Percentiles rank a stretch among this genome's conserved stretches.
Evolutionary conservation across 2,329 filamentous ascomycete genomes (phyloP).

Genomic region (Fulvia fulva): DNA sequence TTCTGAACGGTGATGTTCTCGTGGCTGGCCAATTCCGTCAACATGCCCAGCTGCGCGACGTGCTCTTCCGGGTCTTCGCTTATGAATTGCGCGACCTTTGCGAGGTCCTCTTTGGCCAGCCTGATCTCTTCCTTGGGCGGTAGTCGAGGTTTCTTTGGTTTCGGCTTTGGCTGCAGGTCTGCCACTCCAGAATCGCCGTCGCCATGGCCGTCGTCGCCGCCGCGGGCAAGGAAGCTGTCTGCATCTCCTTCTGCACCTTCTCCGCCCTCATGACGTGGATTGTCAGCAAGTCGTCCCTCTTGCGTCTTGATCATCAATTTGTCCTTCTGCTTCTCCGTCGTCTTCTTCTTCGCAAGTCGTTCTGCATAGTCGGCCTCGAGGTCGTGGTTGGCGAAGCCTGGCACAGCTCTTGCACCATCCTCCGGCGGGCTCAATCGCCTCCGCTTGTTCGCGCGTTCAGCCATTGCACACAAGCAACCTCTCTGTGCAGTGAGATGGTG

Average conservation of each 20-base stretch:
- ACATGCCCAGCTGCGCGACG: conserved; percentile 68
- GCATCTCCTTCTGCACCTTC: conserved; percentile 40
- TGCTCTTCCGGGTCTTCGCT: conserved; percentile 95
- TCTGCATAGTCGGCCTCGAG: conserved; percentile 88
- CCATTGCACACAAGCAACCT: too few relatives aligned
- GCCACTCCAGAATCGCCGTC: conserved; percentile 48
- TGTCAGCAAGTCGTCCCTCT: conserved; percentile 66
- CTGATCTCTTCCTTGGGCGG: conserved; percentile 75
- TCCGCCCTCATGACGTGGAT: conserved; percentile 38
- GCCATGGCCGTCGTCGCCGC: conserved; percentile 42
- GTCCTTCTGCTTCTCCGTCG: conserved; percentile 62
- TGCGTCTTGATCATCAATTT: conserved; percentile 82
- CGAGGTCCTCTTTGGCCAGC: conserved; percentile 87
- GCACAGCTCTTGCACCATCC: conserved; percentile 26
- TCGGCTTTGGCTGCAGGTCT: conserved; percentile 45
- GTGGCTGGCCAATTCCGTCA: conserved; percentile 70
- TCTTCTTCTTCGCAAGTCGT: conserved; percentile 68
- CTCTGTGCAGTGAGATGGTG: neutral
- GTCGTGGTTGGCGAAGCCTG: conserved; percentile 67
- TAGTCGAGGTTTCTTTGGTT: conserved; percentile 58
- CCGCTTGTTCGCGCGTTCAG: conserved; percentile 47
- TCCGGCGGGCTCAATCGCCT: conserved; percentile 48
- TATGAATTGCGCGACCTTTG: conserved; percentile 71
- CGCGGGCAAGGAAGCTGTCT: conserved; percentile 60
- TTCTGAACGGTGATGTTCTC: conserved; percentile 73